phyloP scores from a whole-genome alignment of 2,329 filamentous ascomycete species.

The Cucurbitaria berberidis region DNA sequence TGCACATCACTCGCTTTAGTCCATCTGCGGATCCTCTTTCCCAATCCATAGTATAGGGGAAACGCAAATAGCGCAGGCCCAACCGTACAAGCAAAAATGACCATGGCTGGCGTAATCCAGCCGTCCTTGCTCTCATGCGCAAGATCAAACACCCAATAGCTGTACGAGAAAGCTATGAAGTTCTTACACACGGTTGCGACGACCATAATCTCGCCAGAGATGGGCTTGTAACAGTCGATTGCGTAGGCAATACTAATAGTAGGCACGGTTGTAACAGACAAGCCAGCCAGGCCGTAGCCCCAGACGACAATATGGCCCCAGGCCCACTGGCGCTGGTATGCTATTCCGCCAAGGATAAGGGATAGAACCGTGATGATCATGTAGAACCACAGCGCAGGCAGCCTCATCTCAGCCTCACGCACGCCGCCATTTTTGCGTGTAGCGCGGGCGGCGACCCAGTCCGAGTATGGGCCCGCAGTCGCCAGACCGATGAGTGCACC shows the following conservation, averaged over 20 bases:
- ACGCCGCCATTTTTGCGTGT: conserved; percentile 62
- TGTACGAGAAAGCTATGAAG: conserved; percentile 52
- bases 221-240: conserved; percentile 56
- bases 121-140: conserved; percentile 43
- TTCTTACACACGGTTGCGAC: conserved; percentile 55
- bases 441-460: conserved; percentile 62
- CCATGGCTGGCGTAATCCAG: conserved; percentile 53
- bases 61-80: conserved; percentile 49
- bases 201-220: conserved; percentile 56
- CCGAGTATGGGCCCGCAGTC: conserved; percentile 62
- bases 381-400: conserved; percentile 55
- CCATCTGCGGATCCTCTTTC: conserved; percentile 50
- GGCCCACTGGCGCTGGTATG: conserved; percentile 56
- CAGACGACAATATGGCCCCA: conserved; percentile 58
- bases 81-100: conserved; percentile 51
- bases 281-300: conserved; percentile 55
- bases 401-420: conserved; percentile 64
- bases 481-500: conserved; percentile 61
- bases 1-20: conserved; percentile 37
- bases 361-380: conserved; percentile 59
- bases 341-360: conserved; percentile 56
- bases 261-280: conserved; percentile 51
- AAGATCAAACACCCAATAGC: conserved; percentile 52
- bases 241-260: conserved; percentile 55
- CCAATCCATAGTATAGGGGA: conserved; percentile 51